phyloP scores from a whole-genome alignment of 345 rosid species.

The Moricandia arvensis region DNA sequence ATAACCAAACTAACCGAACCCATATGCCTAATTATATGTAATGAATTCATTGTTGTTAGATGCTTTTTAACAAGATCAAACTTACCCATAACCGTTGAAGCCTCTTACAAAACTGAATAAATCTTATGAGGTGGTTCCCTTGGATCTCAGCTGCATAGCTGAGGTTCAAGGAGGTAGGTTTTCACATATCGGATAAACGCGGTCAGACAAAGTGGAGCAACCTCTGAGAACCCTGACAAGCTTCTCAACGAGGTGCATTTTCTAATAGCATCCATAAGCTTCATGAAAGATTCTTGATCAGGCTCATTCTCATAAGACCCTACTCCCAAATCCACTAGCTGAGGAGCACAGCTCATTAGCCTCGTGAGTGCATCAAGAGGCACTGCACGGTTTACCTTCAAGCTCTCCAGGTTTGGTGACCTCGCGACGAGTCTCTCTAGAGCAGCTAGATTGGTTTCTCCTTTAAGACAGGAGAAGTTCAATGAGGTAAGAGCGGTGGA shows the following conservation, averaged over 20 bases:
- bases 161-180: constrained; percentile 64
- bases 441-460: constrained; percentile 71
- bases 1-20: neutral
- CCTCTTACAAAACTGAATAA: constrained; percentile 59
- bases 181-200: constrained; percentile 60
- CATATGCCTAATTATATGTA: neutral
- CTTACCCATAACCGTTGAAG: constrained; percentile 89
- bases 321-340: constrained; percentile 76
- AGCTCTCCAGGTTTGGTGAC: constrained; percentile 79
- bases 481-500: constrained; percentile 73
- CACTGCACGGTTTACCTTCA: constrained; percentile 80
- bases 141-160: constrained; percentile 84
- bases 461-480: constrained; percentile 93
- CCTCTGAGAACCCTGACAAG: constrained; percentile 89
- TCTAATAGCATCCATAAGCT: constrained; percentile 46
- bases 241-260: constrained; percentile 62
- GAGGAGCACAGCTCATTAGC: constrained; percentile 66
- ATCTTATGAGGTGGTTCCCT: constrained; percentile 53
- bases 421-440: constrained; percentile 89
- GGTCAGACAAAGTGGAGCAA: constrained; percentile 57
- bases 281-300: constrained; percentile 53
- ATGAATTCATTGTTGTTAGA: neutral
- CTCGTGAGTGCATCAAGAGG: constrained; percentile 69
- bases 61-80: constrained; percentile 1
- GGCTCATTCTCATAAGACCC: constrained; percentile 81